Evolutionary conservation across 2,329 filamentous ascomycete species (phyloP), one percentile per base, ranked within the genome.

Genomic region (Byssochlamys sp.): DNA sequence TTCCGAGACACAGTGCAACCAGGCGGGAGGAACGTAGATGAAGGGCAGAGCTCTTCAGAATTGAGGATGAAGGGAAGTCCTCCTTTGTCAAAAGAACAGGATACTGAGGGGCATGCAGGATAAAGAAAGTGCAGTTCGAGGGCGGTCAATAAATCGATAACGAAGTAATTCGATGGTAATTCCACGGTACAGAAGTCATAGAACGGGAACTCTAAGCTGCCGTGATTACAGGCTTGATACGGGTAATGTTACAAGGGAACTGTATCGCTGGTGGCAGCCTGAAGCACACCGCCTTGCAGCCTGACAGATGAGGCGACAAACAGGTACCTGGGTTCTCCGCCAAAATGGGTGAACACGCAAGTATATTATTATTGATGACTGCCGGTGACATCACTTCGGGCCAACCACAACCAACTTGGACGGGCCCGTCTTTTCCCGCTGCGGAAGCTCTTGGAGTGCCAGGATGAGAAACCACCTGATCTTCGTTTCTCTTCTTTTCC

Each of bases 401-500:
- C 35, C 35, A 14, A 14, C 7, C 14, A 14, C 39, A 19, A 45
- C 39, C 29, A 31, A 39, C 19, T 19, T 7, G 12, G 39, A n/a
- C 39, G 19, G 39, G 39, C 14, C 39, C 39, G 39, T n/a, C 39
- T 45, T 45, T 45, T 45, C 39, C 39, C 39, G 39, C 39, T 45
- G 12, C 39, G 39, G 39, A 45, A 45, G 39, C 39, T 45, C 39
- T 45, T 39, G 14, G 4, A 14, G 19, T 45, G 39, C n/a, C n/a
- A 45, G 39, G 39, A 6, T 5, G 5, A 19, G 7, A 19, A n/a
- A 45, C 29, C 39, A 45, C 5, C 39, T 45, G 39, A 45, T 45
- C 39, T 45, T 24, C 39, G 39, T 7, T 45, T 45, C 53, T 29
- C 29, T 55, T 27, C 76, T 73, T 63, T 24, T 45, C 39, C n/a